Base-by-base conservation (phyloP, 129 eudicot species). In the Apium graveolens region DNA sequence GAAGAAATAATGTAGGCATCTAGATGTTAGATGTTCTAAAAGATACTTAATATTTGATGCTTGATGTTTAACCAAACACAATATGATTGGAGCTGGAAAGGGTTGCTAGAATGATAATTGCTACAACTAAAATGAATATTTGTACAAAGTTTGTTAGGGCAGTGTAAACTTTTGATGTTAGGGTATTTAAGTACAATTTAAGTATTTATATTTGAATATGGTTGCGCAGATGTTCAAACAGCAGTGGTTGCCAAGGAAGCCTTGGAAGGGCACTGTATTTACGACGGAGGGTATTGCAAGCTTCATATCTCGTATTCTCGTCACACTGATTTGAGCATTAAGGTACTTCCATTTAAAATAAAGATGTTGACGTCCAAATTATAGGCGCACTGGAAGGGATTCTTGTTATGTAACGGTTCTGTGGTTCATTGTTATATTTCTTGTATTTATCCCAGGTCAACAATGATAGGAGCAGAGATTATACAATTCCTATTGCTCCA, bases 251-350 rank as follows among this genome's bases (percentile, higher is more conserved):
- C 98, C 17, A 95, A 95, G 85, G 96, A 91, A 75, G 83, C 97
- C 44, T 84, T 95, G 86, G 98, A 95, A 84, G 98, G 98, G 13
- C 98, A 95, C 84, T 95, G 96, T 88, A 95, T 95, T 74, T 95
- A 95, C 73, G 97, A 95, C 63, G 98, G 98, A 84, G 98, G 98
- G 46, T 95, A 81, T 82, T 95, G 98, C 94, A 95, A 91, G 85
- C 97, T 95, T 78, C 98, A 95, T 76, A 76, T 95, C 41, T 88
- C 98, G 0, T 95, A 95, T 86, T 95, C 98, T 20, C 96, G 98
- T 69, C 98, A 95, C 87, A 90, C 97, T 76, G 98, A 95, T 83
- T 82, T 95, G 65, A 91, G 98, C 77, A 95, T 95, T 60, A 95
- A 95, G 93, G 98, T 94, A 83, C 26, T 68, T 12, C 31, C 48